Evolutionary conservation across 179 eudicot species (phyloP).

Genomic region (Beta macrorhiza): DNA sequence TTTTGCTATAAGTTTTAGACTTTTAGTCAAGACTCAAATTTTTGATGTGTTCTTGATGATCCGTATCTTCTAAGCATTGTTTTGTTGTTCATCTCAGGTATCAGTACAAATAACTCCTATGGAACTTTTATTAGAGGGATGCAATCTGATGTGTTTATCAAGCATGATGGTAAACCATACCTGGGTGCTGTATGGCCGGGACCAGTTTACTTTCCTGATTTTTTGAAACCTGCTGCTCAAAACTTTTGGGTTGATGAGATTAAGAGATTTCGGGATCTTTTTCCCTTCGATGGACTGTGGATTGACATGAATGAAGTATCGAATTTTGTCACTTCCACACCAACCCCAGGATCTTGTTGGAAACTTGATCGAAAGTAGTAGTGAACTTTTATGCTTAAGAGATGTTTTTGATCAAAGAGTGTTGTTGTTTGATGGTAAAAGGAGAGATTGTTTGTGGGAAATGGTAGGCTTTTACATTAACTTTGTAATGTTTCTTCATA

Average conservation of each 20-base stretch:
- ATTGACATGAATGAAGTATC: conserved; percentile 70
- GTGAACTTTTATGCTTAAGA: too few relatives aligned
- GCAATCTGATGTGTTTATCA: conserved; percentile 50
- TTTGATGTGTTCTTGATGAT: neutral
- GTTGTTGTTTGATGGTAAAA: too few relatives aligned
- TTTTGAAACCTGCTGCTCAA: conserved; percentile 42
- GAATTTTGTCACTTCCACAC: conserved; percentile 42
- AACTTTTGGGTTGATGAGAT: conserved; percentile 57
- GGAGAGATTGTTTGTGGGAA: too few relatives aligned
- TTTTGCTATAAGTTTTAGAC: too few relatives aligned
- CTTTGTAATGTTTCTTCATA: too few relatives aligned
- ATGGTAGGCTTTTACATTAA: too few relatives aligned
- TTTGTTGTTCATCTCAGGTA: conserved; percentile 35
- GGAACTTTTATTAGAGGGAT: conserved; percentile 57
- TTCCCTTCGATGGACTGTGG: conserved; percentile 60
- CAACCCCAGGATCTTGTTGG: conserved; percentile 29
- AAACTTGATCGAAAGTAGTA: too few relatives aligned
- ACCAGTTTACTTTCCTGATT: conserved; percentile 59
- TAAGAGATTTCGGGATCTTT: conserved; percentile 35
- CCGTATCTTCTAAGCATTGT: neutral
- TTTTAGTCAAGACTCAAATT: too few relatives aligned
- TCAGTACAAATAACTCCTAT: conserved; percentile 47
- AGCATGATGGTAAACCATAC: conserved; percentile 52
- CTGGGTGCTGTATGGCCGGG: conserved; percentile 69
- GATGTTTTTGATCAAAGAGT: too few relatives aligned